Base-by-base conservation (phyloP, 1,139 yeast species). In the Debaryomyces udenii region DNA sequence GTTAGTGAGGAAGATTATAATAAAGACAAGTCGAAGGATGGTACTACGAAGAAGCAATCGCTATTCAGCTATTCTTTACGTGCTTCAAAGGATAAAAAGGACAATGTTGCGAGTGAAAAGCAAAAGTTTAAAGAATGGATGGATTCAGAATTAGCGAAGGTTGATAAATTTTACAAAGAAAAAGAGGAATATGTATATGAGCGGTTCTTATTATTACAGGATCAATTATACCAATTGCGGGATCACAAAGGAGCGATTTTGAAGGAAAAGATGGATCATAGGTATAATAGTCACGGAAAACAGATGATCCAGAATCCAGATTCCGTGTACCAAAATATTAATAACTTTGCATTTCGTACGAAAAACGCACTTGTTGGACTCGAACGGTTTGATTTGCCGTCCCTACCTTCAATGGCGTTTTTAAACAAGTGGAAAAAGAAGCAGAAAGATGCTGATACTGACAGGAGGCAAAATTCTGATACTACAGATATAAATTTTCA, bases 141-240 rank as follows among this genome's bases (percentile, higher is more conserved):
- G 3, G 81, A 84, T 40, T 43, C 51, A 0, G 82, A 87, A 55
- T 66, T 83, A 16, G 45, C 38, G 3, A 85, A 82, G 55, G 84
- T 87, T 9, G 82, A 86, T 37, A 42, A 32, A 0, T 87, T 87
- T 55, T 87, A 76, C 57, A 64, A 59, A 34, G 79, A 74, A 32
- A 80, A 75, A 51, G 94, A 86, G 53, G 69, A 70, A 24, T 84
- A 80, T 31, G 80, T 77, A 0, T 72, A 80, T 35, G 80, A 80
- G 42, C 67, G 91, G 45, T 83, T 78, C 50, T 62, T 81, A 11
- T 57, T 83, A 7, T 57, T 88, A 16, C 86, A 85, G 51, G 86
- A 80, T 49, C 96, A 87, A 57, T 58, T 88, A 35, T 75, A 75
- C 46, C 83, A 80, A 46, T 57, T 87, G 44, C 69, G 80, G 40